Percentiles rank a stretch among this genome's conserved stretches.
phyloP scores from a whole-genome alignment of 148 eudicot species.

The Rhododendron griersonianum region DNA sequence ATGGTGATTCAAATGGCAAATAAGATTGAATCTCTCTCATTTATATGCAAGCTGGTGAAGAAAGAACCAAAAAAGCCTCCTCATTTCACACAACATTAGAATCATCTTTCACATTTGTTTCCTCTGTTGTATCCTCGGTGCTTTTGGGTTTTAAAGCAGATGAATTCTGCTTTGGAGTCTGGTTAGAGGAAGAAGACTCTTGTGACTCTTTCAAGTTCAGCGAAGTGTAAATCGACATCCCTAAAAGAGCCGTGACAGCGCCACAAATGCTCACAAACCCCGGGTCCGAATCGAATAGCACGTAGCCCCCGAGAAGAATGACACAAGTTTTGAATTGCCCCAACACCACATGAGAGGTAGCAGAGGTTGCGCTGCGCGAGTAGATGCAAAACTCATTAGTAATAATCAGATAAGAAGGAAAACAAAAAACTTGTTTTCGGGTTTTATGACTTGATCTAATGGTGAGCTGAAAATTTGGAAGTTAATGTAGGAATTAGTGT shows the following conservation, averaged over 20 bases:
- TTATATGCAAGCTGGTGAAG: neutral
- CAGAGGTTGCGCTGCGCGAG: conserved; percentile 77
- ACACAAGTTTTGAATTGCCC: conserved; percentile 95
- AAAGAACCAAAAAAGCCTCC: neutral
- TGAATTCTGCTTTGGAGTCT: conserved; percentile 28
- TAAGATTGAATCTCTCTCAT: neutral
- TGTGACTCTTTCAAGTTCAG: conserved; percentile 44
- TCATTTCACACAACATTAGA: conserved; percentile 28
- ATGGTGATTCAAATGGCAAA: neutral
- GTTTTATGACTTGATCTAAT: too few relatives aligned
- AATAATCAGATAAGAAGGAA: neutral
- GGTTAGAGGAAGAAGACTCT: conserved; percentile 19
- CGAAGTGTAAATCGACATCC: conserved; percentile 80
- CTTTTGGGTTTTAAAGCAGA: conserved; percentile 40
- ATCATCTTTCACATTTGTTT: conserved; percentile 25
- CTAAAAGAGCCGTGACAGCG: conserved; percentile 63
- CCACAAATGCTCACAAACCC: conserved; percentile 73
- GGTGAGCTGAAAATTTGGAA: neutral
- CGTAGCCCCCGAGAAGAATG: conserved; percentile 72
- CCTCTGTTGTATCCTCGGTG: conserved; percentile 34
- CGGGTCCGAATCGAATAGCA: conserved; percentile 74
- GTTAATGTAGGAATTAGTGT: too few relatives aligned
- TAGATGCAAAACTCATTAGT: neutral
- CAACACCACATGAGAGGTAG: conserved; percentile 76
- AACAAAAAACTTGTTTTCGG: neutral